These are phyloP conservation scores for Mortierella alpina DNA, from an alignment of 192 early-diverging fungal species.

Conservation along the genomic window DNA sequence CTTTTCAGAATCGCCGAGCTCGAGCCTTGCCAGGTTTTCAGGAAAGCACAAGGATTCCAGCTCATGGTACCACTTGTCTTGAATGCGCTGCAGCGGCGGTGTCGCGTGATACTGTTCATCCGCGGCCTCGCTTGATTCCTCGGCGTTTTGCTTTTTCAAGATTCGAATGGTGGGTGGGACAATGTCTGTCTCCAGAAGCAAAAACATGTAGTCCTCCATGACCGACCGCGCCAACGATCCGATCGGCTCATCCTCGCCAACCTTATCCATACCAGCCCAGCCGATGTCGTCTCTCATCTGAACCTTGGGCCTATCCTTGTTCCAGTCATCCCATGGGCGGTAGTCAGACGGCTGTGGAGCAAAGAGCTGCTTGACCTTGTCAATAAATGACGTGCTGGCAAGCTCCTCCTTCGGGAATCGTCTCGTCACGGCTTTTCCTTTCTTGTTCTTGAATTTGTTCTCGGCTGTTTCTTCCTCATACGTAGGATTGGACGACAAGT, in stretches of 20 bases:
- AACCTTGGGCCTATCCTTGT: slow-evolving; percentile 8
- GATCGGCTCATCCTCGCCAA: slow-evolving; percentile 22
- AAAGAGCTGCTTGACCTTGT: slow-evolving; percentile 8
- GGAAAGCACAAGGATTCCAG: slow-evolving; percentile 49
- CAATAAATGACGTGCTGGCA: not conserved
- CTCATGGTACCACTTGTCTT: slow-evolving; percentile 31
- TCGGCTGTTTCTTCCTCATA: slow-evolving; percentile 22
- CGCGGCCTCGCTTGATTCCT: not conserved
- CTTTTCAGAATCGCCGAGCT: slow-evolving; percentile 46
- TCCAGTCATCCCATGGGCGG: slow-evolving; percentile 1
- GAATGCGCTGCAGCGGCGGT: slow-evolving; percentile 1
- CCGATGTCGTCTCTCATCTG: slow-evolving; percentile 30
- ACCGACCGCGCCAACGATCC: slow-evolving; percentile 20
- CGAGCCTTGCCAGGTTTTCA: slow-evolving; percentile 27
- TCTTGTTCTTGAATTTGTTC: slow-evolving; percentile 12
- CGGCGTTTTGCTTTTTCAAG: not conserved
- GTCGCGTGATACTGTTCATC: slow-evolving; percentile 10
- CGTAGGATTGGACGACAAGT: slow-evolving; percentile 9
- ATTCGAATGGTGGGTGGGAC: slow-evolving; percentile 21
- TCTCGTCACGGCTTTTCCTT: not conserved
- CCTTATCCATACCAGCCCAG: slow-evolving; percentile 36
- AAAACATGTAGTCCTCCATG: slow-evolving; percentile 30
- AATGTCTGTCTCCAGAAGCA: slow-evolving; percentile 25
- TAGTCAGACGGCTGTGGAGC: not conserved
- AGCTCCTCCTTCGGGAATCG: not conserved